Evolutionary conservation across 371 early-diverging fungal genomes (phyloP), one percentile per base, ranked within the genome.

Genomic region (Apophysomyces elegans): DNA sequence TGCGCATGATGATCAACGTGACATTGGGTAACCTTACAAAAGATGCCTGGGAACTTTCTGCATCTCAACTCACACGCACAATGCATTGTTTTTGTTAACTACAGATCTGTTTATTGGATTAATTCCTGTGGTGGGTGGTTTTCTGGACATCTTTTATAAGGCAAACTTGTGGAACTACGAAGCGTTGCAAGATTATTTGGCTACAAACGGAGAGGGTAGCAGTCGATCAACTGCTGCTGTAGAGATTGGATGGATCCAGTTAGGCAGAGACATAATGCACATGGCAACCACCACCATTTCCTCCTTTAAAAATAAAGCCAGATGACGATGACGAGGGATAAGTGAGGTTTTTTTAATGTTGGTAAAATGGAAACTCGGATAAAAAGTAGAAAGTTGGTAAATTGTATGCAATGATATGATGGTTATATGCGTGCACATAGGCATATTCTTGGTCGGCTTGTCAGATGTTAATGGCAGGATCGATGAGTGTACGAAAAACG

Each of bases 111-210:
- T 75, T 8, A 70, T 81, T 57, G 77, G 79, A 12, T 47, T 74
- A 13, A 71, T 81, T 4, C 81, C 81, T 1, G 12, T 77, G 0
- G 39, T 67, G 6, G 81, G 81, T 11, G 73, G 73, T 1, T 70
- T 81, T 16, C 45, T 71, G 4, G 77, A 81, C 46, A 72, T 75
- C 61, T 75, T 81, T 13, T 81, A 78, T 39, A 81, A 78, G 32
- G 74, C 81, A n/a, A 81, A 81, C 45, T 46, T 78, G 5, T 81
- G 75, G 66, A 81, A 81, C 36, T 78, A 76, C 37, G 72, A 81
- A 32, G 75, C 67, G 11, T 56, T 77, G 4, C 64, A 57, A 26
- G 68, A 72, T 14, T 77, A 68, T 62, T 13, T 77, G 5, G 58
- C 56, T 21, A 18, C 11, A 11, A 8, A 50, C 9, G 54, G 9